Conservation (phyloP, 2,329 filamentous ascomycete species). For the Botrytis deweyae region DNA sequence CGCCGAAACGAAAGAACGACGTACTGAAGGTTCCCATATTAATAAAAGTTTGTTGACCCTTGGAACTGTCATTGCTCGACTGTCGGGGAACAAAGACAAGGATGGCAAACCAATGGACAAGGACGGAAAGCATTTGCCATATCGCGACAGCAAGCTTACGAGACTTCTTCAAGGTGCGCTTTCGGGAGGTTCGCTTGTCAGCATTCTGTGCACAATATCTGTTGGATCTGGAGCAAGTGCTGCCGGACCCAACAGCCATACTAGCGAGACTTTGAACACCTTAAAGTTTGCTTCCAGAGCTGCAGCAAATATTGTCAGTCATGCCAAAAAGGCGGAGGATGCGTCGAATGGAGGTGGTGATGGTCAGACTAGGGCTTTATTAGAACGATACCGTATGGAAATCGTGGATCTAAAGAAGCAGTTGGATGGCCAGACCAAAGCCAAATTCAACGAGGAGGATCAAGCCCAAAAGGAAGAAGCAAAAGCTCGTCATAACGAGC, state of each 20-base stretch:
- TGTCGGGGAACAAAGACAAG: slow-evolving; percentile 89
- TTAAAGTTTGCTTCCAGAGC: slow-evolving; percentile 95
- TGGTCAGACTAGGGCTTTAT: slow-evolving; percentile 77
- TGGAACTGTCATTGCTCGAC: slow-evolving; percentile 87
- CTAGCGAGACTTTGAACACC: slow-evolving; percentile 88
- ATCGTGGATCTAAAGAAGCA: slow-evolving; percentile 79
- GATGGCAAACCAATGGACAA: slow-evolving; percentile 70
- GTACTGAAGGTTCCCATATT: slow-evolving; percentile 94
- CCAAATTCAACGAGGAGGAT: slow-evolving; percentile 67
- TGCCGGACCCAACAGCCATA: slow-evolving; percentile 71
- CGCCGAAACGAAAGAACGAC: slow-evolving; percentile 89
- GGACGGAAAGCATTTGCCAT: slow-evolving; percentile 89
- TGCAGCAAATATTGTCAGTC: slow-evolving; percentile 96
- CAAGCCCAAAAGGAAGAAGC: slow-evolving; percentile 74
- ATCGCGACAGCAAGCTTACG: slow-evolving; percentile 96
- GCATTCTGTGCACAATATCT: slow-evolving; percentile 95
- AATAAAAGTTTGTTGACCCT: slow-evolving; percentile 96
- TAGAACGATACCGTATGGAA: slow-evolving; percentile 83
- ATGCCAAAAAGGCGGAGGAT: slow-evolving; percentile 89
- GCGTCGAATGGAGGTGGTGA: slow-evolving; percentile 79
- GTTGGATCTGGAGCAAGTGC: slow-evolving; percentile 74
- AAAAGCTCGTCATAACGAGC: slow-evolving; percentile 86
- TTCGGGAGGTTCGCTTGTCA: slow-evolving; percentile 90
- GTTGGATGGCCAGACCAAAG: slow-evolving; percentile 78
- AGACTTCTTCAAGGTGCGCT: slow-evolving; percentile 87